Percentiles rank a stretch among this genome's conserved stretches.
Evolutionary conservation across 129 eudicot genomes (phyloP).

Genomic region (Artemisia tridentata): DNA sequence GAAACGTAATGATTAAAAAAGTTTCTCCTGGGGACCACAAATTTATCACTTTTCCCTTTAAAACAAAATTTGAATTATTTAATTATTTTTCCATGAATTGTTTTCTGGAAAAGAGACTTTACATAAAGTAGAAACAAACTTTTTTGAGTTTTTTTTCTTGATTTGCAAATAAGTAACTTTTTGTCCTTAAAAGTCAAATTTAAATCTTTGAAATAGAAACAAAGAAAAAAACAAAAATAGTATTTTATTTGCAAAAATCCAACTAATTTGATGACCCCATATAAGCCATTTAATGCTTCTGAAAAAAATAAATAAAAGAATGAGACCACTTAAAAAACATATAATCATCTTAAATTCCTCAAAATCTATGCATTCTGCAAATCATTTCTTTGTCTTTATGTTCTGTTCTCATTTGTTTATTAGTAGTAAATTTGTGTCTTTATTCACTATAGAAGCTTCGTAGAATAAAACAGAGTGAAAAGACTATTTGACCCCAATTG

Average conservation of each 20-base stretch:
- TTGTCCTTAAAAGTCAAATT: conserved; percentile 15
- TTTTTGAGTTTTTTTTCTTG: conserved; percentile 15
- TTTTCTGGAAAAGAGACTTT: conserved; percentile 12
- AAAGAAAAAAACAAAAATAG: neutral
- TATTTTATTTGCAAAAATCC: conserved; percentile 22
- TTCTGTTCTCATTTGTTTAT: conserved; percentile 10
- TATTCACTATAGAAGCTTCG: conserved; percentile 16
- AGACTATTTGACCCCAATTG: conserved; percentile 5
- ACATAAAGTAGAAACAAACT: neutral
- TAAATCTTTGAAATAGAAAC: neutral
- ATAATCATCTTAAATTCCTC: conserved; percentile 28
- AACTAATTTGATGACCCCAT: conserved; percentile 36
- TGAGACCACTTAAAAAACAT: conserved; percentile 25
- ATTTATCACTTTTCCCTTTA: conserved; percentile 15
- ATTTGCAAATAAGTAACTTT: conserved; percentile 26
- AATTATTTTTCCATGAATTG: neutral
- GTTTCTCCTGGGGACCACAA: conserved; percentile 17
- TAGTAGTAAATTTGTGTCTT: neutral
- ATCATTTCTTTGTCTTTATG: conserved; percentile 22
- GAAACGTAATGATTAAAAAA: conserved; percentile 21
- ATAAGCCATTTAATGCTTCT: conserved; percentile 28
- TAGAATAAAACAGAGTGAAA: conserved; percentile 5
- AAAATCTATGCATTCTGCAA: conserved; percentile 28
- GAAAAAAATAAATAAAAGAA: conserved; percentile 16
- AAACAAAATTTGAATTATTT: neutral